Evolutionary conservation across 108 stramenopile genomes (phyloP).

Genomic region (Seminavis robusta): DNA sequence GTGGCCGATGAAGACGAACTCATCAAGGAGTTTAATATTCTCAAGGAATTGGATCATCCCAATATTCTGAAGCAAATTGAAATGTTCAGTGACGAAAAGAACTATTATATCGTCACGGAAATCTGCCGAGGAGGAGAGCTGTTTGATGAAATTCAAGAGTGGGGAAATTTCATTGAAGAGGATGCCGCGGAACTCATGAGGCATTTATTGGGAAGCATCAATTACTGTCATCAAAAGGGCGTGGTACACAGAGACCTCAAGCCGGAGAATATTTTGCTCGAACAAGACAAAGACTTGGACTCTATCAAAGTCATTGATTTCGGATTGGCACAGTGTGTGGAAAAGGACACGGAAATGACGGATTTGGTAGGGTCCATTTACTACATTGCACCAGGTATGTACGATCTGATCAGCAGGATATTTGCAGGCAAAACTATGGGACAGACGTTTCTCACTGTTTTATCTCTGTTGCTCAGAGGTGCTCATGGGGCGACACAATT

Average conservation of each 20-base stretch:
- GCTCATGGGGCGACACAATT: slow-evolving; percentile 43
- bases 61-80: slow-evolving; percentile 83
- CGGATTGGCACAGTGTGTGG: slow-evolving; percentile 34
- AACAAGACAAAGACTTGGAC: no score
- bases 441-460: slow-evolving; percentile 45
- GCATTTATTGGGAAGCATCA: slow-evolving; percentile 57
- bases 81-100: slow-evolving; percentile 56
- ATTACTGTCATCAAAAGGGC: slow-evolving; percentile 61
- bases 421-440: no score
- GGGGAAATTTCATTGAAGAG: slow-evolving; percentile 53
- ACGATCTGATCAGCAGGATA: no score
- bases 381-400: slow-evolving; percentile 76
- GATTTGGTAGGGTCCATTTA: slow-evolving; percentile 64
- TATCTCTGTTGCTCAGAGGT: slow-evolving; percentile 50
- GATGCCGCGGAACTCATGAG: slow-evolving; percentile 44
- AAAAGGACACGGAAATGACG: slow-evolving; percentile 28
- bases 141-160: slow-evolving; percentile 64
- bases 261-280: no score
- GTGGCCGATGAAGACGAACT: no score
- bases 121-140: slow-evolving; percentile 81
- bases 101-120: slow-evolving; percentile 83
- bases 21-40: slow-evolving; percentile 77
- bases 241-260: slow-evolving; percentile 63
- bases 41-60: slow-evolving; percentile 81
- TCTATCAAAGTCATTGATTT: slow-evolving; percentile 62